Evolutionary conservation across 148 eudicot genomes (phyloP), one percentile per base, ranked within the genome.

Genomic region (Rhododendron kiyosumense): DNA sequence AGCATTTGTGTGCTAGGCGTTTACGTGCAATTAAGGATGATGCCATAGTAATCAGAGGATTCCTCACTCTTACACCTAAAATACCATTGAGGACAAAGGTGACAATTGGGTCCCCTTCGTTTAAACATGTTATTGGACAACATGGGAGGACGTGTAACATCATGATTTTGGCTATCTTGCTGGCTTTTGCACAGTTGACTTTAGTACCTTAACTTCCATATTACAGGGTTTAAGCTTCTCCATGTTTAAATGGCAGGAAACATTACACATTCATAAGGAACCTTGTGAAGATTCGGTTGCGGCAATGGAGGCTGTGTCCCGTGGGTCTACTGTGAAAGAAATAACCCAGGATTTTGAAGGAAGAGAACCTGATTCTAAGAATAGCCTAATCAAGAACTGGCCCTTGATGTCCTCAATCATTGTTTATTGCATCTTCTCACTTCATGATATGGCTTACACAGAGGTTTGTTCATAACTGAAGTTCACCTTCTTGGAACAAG

Each of bases 371-470:
- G 26, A 71, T 86, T 77, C 94, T 82, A 87, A 79, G 65, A 80
- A 59, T 84, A 97, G 94, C 91, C 88, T 97, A n/a, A 69, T 85
- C 76, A 93, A 77, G 88, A 97, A 97, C 82, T 94, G 99, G 98
- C 95, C 98, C 48, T 86, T 97, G 78, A 97, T 97, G 93, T 95
- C 99, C 75, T 93, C 98, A 26, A 91, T 96, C 83, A 74, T 92
- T 32, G 98, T 97, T 76, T 97, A 94, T 61, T 93, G 98, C 59
- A 80, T 95, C 79, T 97, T 94, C 87, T 95, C 98, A 14, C 94
- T 95, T 82, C 98, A 96, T 86, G 99, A 96, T 84, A 95, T 96
- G 94, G 99, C 98, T 80, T 95, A 95, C 85, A 86, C 94, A 45
- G 98, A 59, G 65, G 65, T 59, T 20, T 22, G 65, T 59, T 26